Evolutionary conservation across 2,329 filamentous ascomycete genomes (phyloP).

Genomic region (Fusarium kyushuense): DNA sequence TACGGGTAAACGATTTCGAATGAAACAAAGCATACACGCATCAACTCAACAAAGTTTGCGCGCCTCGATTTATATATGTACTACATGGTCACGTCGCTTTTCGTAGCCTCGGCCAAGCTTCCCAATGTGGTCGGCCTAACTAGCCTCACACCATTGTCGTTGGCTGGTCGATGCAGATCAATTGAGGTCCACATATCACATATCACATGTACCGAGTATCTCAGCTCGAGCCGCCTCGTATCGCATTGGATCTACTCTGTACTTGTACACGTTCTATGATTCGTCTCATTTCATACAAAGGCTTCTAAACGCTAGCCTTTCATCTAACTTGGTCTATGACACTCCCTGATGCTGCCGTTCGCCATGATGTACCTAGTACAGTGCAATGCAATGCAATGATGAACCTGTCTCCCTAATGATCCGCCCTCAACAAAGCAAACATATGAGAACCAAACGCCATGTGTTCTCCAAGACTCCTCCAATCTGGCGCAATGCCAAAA

Average conservation of each 20-base stretch:
- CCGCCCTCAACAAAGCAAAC: conserved; percentile 24
- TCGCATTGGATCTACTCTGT: not conserved
- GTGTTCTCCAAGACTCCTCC: conserved; percentile 38
- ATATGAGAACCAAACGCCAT: conserved; percentile 41
- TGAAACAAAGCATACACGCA: not conserved
- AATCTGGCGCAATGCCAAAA: conserved; percentile 27
- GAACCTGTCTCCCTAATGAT: conserved; percentile 8
- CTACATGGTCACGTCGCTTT: not conserved
- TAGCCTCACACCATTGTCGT: conserved; percentile 1
- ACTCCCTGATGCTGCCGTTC: conserved; percentile 34
- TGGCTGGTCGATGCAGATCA: conserved; percentile 22
- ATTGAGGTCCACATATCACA: conserved; percentile 11
- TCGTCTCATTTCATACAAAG: conserved; percentile 25
- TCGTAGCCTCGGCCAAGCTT: conserved; percentile 25
- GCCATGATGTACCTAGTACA: conserved; percentile 4
- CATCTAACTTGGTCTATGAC: conserved; percentile 37
- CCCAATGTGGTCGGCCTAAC: conserved; percentile 31
- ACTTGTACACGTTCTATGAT: conserved; percentile 10
- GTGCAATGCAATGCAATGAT: conserved; percentile 16
- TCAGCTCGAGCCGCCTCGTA: conserved; percentile 12
- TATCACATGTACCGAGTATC: conserved; percentile 35
- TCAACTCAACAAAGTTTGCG: not conserved
- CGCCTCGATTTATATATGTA: conserved; percentile 1
- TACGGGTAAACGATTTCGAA: not conserved
- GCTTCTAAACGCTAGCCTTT: conserved; percentile 18